A percentile compares a stretch with the other conserved stretches of the same genome.
Evolutionary conservation across 2,329 filamentous ascomycete genomes (phyloP).

Genomic region (Endothia cerciana): DNA sequence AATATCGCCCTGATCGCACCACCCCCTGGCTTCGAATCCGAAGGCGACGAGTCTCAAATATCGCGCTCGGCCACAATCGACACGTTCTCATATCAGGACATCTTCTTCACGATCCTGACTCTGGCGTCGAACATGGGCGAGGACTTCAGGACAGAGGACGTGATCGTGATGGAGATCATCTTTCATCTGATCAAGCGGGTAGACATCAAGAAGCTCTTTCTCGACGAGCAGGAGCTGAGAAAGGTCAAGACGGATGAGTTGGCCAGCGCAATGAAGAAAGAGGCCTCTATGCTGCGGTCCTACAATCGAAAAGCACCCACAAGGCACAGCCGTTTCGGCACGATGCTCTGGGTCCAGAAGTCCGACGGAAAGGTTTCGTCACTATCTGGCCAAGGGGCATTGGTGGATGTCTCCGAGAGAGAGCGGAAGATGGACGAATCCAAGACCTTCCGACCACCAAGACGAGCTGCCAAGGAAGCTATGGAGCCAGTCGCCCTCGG

Average conservation of each 20-base stretch:
- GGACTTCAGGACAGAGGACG: conserved; percentile 87
- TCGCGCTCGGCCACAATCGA: conserved; percentile 87
- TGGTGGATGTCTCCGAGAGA: conserved; percentile 72
- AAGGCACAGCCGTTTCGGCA: conserved; percentile 91
- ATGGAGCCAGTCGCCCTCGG: conserved; percentile 77
- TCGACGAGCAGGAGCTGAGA: conserved; percentile 74
- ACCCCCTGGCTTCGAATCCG: conserved; percentile 71
- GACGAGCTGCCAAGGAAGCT: conserved; percentile 62
- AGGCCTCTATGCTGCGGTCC: conserved; percentile 78
- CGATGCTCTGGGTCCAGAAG: conserved; percentile 95
- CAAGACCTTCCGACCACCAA: conserved; percentile 88
- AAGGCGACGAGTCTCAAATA: conserved; percentile 88
- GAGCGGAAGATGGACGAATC: conserved; percentile 87
- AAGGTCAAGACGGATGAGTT: conserved; percentile 75
- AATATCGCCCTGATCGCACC: conserved; percentile 87
- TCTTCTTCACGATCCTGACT: conserved; percentile 82
- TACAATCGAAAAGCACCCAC: conserved; percentile 80
- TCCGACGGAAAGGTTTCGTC: conserved; percentile 84
- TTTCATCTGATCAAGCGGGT: conserved; percentile 94
- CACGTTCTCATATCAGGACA: conserved; percentile 87
- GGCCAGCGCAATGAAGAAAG: conserved; percentile 74
- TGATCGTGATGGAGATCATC: conserved; percentile 86
- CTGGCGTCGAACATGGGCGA: conserved; percentile 92
- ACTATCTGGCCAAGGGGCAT: conserved; percentile 84
- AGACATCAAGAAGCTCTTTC: conserved; percentile 81